Base-by-base conservation (phyloP, 2,329 filamentous ascomycete genomes). In the Curvularia lunata region DNA sequence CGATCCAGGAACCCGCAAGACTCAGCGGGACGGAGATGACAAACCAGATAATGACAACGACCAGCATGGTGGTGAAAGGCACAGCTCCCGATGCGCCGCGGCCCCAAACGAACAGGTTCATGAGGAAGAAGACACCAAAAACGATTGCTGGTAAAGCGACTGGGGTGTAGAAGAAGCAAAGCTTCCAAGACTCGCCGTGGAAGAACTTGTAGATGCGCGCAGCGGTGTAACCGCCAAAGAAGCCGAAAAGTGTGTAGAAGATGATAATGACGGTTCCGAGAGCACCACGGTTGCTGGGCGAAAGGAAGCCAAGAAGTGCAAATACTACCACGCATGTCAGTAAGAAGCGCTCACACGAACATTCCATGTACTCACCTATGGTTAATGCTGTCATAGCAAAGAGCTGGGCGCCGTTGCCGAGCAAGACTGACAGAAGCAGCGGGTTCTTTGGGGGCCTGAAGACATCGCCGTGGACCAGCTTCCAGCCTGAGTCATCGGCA, bases 401-500 rank as follows among this genome's bases (percentile, higher is more conserved):
- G 3, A 99, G 86, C 79, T 99, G 95, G 10, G 91, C 92, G 60
- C 95, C 95, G 73, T 96, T 98, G 57, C 95, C 95, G 41, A 97
- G 84, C 62, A 99, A 84, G 6, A 99, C 83, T 54, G 93, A 93
- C 19, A 99, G 84, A 13, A 97, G 82, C 27, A 99, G 84, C 1
- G 93, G 91, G 59, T 91, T 88, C 64, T 88, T 86, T 3, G 95
- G 95, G 10, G 89, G 88, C 55, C 95, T 90, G 84, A 99, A 99
- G 30, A 98, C 94, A 76, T 99, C 95, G 52, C 95, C 95, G 70
- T 99, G 95, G 0, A 99, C 93, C 47, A 99, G 81, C 79, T 99
- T 99, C 95, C 95, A 99, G 60, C 95, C 95, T 9, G 93, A 97
- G 77, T 99, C 95, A 73, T 99, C 95, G 76, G 97, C 93, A 32